phyloP scores from a whole-genome alignment of 2,329 filamentous ascomycete species.

The Albophoma yamanashiensis region DNA sequence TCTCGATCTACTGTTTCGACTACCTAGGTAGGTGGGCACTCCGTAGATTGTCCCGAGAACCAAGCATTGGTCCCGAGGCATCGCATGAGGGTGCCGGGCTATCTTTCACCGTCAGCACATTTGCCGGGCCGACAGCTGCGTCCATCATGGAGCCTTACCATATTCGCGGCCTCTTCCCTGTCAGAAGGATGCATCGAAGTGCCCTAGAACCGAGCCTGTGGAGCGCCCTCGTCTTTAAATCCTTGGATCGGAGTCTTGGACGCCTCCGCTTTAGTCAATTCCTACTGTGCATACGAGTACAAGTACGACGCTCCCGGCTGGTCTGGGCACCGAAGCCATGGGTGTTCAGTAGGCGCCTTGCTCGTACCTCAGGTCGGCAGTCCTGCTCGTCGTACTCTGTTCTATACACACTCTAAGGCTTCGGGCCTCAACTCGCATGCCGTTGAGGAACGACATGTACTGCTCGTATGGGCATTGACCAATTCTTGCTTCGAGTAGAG shows the following conservation, averaged over 20 bases:
- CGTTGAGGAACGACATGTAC: background rate
- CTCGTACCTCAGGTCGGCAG: too few species aligned
- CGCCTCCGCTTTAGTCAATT: background rate
- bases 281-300: too few species aligned
- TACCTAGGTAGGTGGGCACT: too few species aligned
- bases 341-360: too few species aligned
- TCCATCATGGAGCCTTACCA: background rate
- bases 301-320: background rate
- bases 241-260: background rate
- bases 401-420: background rate
- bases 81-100: background rate
- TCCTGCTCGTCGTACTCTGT: background rate
- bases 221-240: background rate
- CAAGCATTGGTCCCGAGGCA: background rate
- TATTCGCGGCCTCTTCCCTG: background rate
- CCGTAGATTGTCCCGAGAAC: background rate
- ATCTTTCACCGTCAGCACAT: background rate
- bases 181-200: background rate
- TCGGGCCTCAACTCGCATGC: background rate
- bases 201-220: background rate
- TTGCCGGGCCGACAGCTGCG: background rate
- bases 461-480: background rate
- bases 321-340: background rate
- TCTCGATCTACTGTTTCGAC: background rate
- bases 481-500: background rate